Base-by-base conservation (phyloP, 768 basidiomycete genomes). In the Xerocomellus amylosporus region DNA sequence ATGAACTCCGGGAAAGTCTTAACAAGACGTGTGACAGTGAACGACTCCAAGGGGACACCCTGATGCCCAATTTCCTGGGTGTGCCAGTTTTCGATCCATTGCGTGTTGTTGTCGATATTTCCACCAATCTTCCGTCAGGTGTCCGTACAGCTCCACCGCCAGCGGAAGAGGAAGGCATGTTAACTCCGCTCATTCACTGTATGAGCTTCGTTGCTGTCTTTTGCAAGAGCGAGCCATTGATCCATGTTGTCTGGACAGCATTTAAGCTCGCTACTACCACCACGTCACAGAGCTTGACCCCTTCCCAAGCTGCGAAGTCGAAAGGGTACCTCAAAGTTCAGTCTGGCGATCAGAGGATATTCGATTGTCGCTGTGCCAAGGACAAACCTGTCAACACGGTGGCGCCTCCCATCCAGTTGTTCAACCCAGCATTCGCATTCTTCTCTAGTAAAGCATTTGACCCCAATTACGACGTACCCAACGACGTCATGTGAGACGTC, bases 371-470 rank as follows among this genome's bases (percentile, higher is more conserved):
- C 1, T 57, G 17, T 19, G 3, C 47, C 31, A 17, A 7, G 7
- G 9, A 0, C 9, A 15, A 43, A 3, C 31, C 19, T 3, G 26
- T 15, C 4, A 17, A 53, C 31, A 62, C 62, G 0, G 22, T 39
- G 20, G 45, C 30, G 1, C 46, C 55, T 22, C 52, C 55, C 1
- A 54, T 61, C 17, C 55, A 61, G 20, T 13, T 61, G 8, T 61
- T 64, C 46, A 51, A 70, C 36, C 61, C 67, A 13, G 59, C 62
- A 20, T 73, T 74, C 33, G 59, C 63, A 14, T 41, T 47, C 20
- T 73, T 74, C 53, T 46, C 45, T 4, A 61, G 52, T 46, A 65
- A 57, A 36, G 67, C 60, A 20, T 62, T 53, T 28, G 37, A 59
- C 17, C 52, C 57, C 0, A 1, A 15, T 1, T 53, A 63, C 8